A percentile compares a stretch with the other conserved stretches of the same genome.
Evolutionary conservation across 805 yeast species (phyloP).

Genomic region (Candida alai): DNA sequence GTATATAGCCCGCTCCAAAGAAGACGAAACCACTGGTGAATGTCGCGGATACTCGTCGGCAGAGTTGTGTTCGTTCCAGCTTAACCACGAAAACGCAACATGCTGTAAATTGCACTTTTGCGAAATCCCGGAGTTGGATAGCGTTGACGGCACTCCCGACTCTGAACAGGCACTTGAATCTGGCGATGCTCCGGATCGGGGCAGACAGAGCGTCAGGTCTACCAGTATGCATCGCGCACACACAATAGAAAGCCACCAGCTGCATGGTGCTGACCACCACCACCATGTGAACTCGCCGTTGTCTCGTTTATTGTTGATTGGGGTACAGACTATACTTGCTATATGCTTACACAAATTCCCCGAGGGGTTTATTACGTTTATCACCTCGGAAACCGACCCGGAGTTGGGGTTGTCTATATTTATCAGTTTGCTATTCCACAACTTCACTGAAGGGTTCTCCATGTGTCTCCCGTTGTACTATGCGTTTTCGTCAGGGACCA

Average conservation of each 20-base stretch:
- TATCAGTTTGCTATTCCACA: conserved; percentile 81
- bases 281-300: conserved; percentile 77
- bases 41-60: conserved; percentile 48
- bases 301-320: conserved; percentile 78
- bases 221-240: conserved; percentile 1
- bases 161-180: background rate
- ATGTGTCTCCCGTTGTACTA: conserved; percentile 89
- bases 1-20: conserved; percentile 12
- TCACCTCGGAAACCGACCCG: conserved; percentile 63
- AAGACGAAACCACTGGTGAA: conserved; percentile 33
- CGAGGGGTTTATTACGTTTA: conserved; percentile 88
- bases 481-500: conserved; percentile 48
- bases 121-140: conserved; percentile 31
- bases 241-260: conserved; percentile 4
- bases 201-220: background rate
- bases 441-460: conserved; percentile 89
- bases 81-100: conserved; percentile 6
- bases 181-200: background rate
- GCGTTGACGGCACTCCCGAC: background rate
- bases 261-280: conserved; percentile 51
- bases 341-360: conserved; percentile 89
- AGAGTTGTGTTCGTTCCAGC: conserved; percentile 23
- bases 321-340: conserved; percentile 86
- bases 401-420: conserved; percentile 76
- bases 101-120: conserved; percentile 29